These are phyloP conservation scores for Blastocystis sp. DNA, from an alignment of 352 stramenopile genomes.

Conservation along the genomic window DNA sequence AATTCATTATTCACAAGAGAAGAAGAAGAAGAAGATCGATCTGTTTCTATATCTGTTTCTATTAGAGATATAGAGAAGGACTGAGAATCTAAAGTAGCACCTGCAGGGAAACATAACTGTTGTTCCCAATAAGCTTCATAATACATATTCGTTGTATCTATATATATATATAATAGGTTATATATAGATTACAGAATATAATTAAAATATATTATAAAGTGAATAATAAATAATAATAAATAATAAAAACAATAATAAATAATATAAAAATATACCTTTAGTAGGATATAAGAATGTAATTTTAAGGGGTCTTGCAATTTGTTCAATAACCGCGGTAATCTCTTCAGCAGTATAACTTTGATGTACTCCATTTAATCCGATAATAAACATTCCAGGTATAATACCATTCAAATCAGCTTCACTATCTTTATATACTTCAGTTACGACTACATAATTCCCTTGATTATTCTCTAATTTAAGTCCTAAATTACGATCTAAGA, in stretches of 20 bases:
- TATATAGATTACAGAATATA: too few relatives aligned
- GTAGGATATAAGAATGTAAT: constrained; percentile 10
- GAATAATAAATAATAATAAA: background rate
- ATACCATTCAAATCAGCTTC: constrained; percentile 15
- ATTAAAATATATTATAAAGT: too few relatives aligned
- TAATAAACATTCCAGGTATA: constrained; percentile 5
- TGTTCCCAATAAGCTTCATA: too few relatives aligned
- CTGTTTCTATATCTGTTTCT: too few relatives aligned
- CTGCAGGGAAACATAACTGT: constrained; percentile 25
- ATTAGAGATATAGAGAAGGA: too few relatives aligned
- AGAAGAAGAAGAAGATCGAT: too few relatives aligned
- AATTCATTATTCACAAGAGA: too few relatives aligned
- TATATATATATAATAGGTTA: too few relatives aligned
- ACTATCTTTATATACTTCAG: background rate
- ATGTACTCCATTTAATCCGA: constrained; percentile 6
- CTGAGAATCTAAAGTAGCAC: constrained; percentile 9
- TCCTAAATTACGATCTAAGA: too few relatives aligned
- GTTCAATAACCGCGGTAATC: constrained; percentile 5
- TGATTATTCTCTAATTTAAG: background rate
- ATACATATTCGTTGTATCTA: too few relatives aligned
- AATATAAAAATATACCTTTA: background rate
- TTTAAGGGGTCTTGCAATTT: background rate
- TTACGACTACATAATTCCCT: constrained; percentile 1
- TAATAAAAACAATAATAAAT: background rate
- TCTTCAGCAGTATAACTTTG: background rate